Conservation (phyloP, 192 early-diverging fungal species). For the Linnemannia hyalina region DNA sequence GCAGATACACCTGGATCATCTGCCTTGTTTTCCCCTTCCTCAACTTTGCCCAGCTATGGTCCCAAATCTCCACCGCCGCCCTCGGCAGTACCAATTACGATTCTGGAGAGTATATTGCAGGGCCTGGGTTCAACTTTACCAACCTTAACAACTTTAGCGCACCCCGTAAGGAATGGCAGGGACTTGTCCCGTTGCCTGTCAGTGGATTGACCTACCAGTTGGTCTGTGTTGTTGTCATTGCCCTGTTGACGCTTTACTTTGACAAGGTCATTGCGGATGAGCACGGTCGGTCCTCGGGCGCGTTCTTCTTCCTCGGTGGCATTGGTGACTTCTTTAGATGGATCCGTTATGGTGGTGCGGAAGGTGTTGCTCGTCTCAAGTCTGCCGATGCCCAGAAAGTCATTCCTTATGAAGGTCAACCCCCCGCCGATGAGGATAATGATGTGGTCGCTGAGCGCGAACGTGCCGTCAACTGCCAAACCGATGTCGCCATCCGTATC, state of each 20-base stretch:
- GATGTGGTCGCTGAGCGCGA: slow-evolving; percentile 66
- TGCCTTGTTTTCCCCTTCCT: slow-evolving; percentile 62
- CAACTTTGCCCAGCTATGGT: slow-evolving; percentile 69
- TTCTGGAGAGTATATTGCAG: slow-evolving; percentile 66
- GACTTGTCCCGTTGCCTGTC: slow-evolving; percentile 62
- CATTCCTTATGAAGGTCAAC: slow-evolving; percentile 42
- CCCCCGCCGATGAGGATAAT: slow-evolving; percentile 35
- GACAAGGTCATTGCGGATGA: slow-evolving; percentile 83
- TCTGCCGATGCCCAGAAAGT: slow-evolving; percentile 60
- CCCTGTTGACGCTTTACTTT: slow-evolving; percentile 76
- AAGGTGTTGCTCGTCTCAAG: slow-evolving; percentile 21
- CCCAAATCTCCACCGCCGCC: slow-evolving; percentile 65
- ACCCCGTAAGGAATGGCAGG: neutral
- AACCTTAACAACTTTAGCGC: slow-evolving; percentile 56
- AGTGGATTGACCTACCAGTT: slow-evolving; percentile 67
- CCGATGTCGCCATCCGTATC: slow-evolving; percentile 60
- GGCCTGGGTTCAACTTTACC: slow-evolving; percentile 67
- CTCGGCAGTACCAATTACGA: slow-evolving; percentile 49
- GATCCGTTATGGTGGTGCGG: slow-evolving; percentile 36
- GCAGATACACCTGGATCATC: slow-evolving; percentile 25
- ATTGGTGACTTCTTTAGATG: slow-evolving; percentile 65
- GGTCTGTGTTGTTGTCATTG: slow-evolving; percentile 62
- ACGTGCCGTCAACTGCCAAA: slow-evolving; percentile 60
- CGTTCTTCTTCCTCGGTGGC: slow-evolving; percentile 72
- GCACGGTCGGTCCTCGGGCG: slow-evolving; percentile 62